Evolutionary conservation across 139 green algal species (phyloP).

Genomic region (Monoraphidium neglectum): DNA sequence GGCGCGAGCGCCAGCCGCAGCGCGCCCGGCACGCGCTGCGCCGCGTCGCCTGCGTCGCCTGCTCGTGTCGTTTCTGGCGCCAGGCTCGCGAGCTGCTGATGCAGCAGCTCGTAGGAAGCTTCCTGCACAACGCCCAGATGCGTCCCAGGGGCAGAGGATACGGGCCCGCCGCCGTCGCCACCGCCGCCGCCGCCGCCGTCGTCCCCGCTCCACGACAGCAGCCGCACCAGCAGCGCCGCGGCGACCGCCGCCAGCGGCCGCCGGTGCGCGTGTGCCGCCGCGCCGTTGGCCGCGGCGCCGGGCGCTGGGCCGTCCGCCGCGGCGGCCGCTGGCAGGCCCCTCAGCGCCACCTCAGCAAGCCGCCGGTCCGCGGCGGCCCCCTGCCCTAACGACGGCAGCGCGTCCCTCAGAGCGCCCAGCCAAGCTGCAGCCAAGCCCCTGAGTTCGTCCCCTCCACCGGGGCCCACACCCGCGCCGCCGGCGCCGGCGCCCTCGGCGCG

Average conservation of each 20-base stretch:
- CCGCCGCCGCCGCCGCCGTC: not conserved
- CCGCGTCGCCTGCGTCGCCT: no score
- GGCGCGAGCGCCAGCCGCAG: no score
- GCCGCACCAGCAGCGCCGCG: conserved; percentile 17
- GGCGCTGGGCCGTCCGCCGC: not conserved
- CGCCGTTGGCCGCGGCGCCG: conserved; percentile 6
- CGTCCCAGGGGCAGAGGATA: no score
- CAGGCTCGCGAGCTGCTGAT: no score
- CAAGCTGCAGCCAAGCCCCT: not conserved
- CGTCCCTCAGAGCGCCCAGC: conserved; percentile 26
- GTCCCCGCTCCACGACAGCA: not conserved
- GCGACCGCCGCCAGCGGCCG: not conserved
- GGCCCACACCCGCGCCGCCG: conserved; percentile 3
- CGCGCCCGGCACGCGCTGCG: no score
- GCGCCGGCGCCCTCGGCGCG: not conserved
- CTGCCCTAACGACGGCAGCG: conserved; percentile 36
- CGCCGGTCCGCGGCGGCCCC: conserved; percentile 24
- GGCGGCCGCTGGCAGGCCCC: conserved; percentile 7
- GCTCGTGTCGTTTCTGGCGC: no score
- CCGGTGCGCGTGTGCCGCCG: conserved; percentile 1
- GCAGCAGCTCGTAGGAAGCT: no score
- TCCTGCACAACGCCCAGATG: no score
- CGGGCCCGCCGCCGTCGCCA: no score
- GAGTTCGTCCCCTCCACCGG: not conserved
- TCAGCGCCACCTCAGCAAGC: conserved; percentile 19